A percentile compares a stretch with the other conserved stretches of the same genome.
Conservation (phyloP, 306 rosid genomes). For the Cucurbita maxima region DNA sequence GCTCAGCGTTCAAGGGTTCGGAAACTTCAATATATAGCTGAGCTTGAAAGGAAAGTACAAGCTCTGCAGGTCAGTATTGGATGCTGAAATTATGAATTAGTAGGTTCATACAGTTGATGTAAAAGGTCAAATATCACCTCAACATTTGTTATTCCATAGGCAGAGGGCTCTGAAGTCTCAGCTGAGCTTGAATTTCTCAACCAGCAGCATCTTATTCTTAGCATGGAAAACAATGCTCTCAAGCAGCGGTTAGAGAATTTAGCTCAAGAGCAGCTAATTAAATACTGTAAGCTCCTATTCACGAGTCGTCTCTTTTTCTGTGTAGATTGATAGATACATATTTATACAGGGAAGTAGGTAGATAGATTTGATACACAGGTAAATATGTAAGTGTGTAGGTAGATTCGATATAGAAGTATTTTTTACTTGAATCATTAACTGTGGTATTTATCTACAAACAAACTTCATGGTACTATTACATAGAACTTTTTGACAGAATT, state of each 20-base stretch:
- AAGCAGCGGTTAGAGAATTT: slow-evolving; percentile 85
- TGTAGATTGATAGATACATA: background rate
- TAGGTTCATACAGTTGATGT: background rate
- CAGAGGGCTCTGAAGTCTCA: slow-evolving; percentile 83
- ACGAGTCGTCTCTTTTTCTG: background rate
- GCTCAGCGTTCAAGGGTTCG: slow-evolving; percentile 99
- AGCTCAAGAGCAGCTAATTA: slow-evolving; percentile 92
- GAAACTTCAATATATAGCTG: slow-evolving; percentile 95
- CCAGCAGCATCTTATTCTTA: slow-evolving; percentile 79
- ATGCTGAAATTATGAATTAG: slow-evolving; percentile 3
- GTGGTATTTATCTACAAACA: background rate
- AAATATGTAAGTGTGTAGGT: background rate
- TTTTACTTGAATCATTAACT: background rate
- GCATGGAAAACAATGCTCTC: slow-evolving; percentile 97
- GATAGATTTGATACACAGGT: background rate
- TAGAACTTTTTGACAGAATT: background rate
- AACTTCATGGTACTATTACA: background rate
- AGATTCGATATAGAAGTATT: background rate
- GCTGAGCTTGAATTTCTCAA: slow-evolving; percentile 94
- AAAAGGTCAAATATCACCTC: slow-evolving; percentile 15
- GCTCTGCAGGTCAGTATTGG: slow-evolving; percentile 70
- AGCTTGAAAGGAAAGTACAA: slow-evolving; percentile 94
- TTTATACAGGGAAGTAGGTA: background rate
- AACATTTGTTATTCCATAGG: slow-evolving; percentile 32
- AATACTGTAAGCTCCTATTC: slow-evolving; percentile 55